These are phyloP conservation scores for Chytriomyces sp. DNA, from an alignment of 192 early-diverging fungal genomes.

Conservation along the genomic window DNA sequence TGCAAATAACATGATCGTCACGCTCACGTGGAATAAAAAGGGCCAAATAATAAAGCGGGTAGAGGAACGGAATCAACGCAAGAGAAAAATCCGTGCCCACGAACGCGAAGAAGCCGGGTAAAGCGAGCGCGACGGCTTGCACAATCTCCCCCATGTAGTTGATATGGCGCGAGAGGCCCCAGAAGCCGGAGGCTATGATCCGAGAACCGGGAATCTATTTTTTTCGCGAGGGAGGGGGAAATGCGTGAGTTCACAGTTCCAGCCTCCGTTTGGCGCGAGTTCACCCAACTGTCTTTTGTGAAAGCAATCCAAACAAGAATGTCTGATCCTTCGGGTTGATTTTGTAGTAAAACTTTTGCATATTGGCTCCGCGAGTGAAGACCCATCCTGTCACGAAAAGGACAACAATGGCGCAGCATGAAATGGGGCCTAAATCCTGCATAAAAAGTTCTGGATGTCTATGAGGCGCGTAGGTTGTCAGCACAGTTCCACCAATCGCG, in stretches of 20 bases:
- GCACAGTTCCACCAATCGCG: slow-evolving; percentile 29
- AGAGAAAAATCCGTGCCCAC: background rate
- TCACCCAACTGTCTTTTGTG: too few species aligned
- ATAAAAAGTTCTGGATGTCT: background rate
- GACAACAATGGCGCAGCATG: background rate
- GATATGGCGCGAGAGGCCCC: slow-evolving; percentile 30
- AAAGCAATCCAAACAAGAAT: slow-evolving; percentile 14
- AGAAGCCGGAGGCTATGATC: slow-evolving; percentile 29
- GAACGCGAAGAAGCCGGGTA: slow-evolving; percentile 22
- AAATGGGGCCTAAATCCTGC: background rate
- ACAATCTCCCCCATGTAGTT: slow-evolving; percentile 39
- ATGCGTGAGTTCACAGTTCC: too few species aligned
- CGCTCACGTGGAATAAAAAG: slow-evolving; percentile 32
- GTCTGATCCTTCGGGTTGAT: slow-evolving; percentile 8
- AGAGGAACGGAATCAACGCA: slow-evolving; percentile 19
- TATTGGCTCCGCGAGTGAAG: slow-evolving; percentile 41
- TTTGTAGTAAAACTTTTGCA: slow-evolving; percentile 39
- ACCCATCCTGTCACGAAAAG: slow-evolving; percentile 36
- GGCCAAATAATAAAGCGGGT: slow-evolving; percentile 30
- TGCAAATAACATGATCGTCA: slow-evolving; percentile 56
- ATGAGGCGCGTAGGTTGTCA: slow-evolving; percentile 8
- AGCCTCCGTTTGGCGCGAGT: too few species aligned
- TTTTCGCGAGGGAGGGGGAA: too few species aligned
- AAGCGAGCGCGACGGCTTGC: slow-evolving; percentile 28
- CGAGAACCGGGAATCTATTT: slow-evolving; percentile 22